Evolutionary conservation across 1,284 basidiomycete genomes (phyloP).

Genomic region (Sanguinoderma infundibulare): DNA sequence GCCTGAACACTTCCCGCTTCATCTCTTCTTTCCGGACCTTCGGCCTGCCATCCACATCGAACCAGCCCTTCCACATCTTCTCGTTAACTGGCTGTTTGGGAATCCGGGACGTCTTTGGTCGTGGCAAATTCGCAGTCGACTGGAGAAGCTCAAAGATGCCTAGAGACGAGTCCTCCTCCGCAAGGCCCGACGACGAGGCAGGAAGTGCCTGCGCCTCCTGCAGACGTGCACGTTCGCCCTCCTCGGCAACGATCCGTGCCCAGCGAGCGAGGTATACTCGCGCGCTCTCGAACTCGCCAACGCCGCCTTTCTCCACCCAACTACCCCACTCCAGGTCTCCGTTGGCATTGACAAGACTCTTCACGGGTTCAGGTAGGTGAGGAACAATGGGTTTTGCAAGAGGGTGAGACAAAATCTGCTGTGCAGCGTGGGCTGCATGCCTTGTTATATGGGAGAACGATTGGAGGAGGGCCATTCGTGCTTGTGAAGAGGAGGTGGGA

Average conservation of each 20-base stretch:
- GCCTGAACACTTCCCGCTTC: slow-evolving; percentile 75
- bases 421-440: slow-evolving; percentile 87
- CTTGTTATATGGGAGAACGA: slow-evolving; percentile 90
- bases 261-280: slow-evolving; percentile 96
- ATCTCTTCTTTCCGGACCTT: slow-evolving; percentile 71
- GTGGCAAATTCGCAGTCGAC: slow-evolving; percentile 76
- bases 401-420: slow-evolving; percentile 92
- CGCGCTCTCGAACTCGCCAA: slow-evolving; percentile 94
- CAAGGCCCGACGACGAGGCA: slow-evolving; percentile 48
- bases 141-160: slow-evolving; percentile 91
- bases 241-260: slow-evolving; percentile 96
- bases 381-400: slow-evolving; percentile 94
- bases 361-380: slow-evolving; percentile 90
- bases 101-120: slow-evolving; percentile 74
- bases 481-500: slow-evolving; percentile 61
- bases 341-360: slow-evolving; percentile 82
- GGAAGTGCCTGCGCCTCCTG: slow-evolving; percentile 74
- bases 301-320: slow-evolving; percentile 86
- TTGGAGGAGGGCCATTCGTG: slow-evolving; percentile 78
- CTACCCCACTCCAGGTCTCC: slow-evolving; percentile 87
- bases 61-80: slow-evolving; percentile 75
- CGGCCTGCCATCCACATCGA: slow-evolving; percentile 70
- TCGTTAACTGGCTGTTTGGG: slow-evolving; percentile 75
- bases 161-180: slow-evolving; percentile 73
- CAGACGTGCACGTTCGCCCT: slow-evolving; percentile 86